phyloP scores from a whole-genome alignment of 1,284 basidiomycete genomes.

The Megacollybia platyphylla region DNA sequence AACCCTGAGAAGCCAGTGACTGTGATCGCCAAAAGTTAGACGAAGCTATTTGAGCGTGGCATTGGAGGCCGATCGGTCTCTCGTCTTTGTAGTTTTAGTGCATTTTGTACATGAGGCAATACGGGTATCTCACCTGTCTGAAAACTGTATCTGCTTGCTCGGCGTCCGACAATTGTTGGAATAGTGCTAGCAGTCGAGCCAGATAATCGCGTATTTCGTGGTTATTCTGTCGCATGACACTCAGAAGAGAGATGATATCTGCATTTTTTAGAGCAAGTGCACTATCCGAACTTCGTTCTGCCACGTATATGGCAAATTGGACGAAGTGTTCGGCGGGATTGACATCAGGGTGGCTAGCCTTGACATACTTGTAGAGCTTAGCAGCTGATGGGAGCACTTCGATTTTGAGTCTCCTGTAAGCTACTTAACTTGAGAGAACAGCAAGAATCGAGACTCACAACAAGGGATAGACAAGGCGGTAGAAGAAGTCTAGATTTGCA shows the following conservation, averaged over 20 bases:
- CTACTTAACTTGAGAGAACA: not conserved
- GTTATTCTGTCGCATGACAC: not conserved
- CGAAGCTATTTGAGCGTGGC: not conserved
- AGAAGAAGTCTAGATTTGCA: conserved; percentile 8
- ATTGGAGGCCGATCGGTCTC: not conserved
- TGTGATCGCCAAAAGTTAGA: not conserved
- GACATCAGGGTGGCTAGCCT: conserved; percentile 2
- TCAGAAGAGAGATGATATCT: conserved; percentile 7
- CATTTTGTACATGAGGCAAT: no score
- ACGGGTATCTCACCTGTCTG: no score
- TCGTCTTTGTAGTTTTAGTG: not conserved
- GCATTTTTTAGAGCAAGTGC: conserved; percentile 8
- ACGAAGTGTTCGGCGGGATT: conserved; percentile 7
- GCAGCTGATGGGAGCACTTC: conserved; percentile 3
- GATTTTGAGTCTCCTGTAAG: conserved; percentile 3
- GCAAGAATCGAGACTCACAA: conserved; percentile 2
- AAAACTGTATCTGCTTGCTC: no score
- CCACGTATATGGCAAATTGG: conserved; percentile 8
- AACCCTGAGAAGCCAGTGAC: not conserved
- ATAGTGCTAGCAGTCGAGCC: not conserved
- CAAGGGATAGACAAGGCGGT: conserved; percentile 8
- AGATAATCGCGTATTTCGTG: not conserved
- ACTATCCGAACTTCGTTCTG: conserved; percentile 5
- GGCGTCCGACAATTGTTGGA: no score
- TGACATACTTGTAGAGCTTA: conserved; percentile 5